Base-by-base conservation (phyloP, 441 rosid species). In the Rhodomyrtus psidioides region DNA sequence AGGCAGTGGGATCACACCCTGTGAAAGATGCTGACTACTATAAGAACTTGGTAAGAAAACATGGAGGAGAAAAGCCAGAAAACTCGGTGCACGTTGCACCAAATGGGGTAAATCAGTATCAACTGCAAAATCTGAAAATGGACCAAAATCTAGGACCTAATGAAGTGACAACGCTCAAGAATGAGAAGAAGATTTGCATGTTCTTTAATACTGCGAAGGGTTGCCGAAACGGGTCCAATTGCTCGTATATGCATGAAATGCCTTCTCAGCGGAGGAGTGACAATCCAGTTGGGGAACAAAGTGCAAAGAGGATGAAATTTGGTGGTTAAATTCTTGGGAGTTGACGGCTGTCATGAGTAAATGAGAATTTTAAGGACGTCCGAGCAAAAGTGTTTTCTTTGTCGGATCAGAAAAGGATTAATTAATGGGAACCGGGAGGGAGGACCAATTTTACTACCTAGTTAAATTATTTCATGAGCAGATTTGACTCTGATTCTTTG, bases 31-130 rank as follows among this genome's bases (percentile, higher is more conserved):
- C 85, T 55, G 86, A 89, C 90, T 92, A 93, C 90, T 75, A 92
- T 88, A 94, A 94, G 91, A 91, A 92, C 59, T 93, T 96, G 15
- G 93, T 94, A 24, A 93, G 92, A 91, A 90, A 91, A 89, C 97
- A 95, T 91, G 98, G 98, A 53, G 84, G 84, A 53, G 92, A 83
- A 53, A 89, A 84, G 89, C 86, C 86, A 82, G 91, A 91, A 84
- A 86, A 53, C 27, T 39, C 27, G 62, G 88, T 75, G 51, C 56
- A 27, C 85, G 44, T 88, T 34, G 24, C 84, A 27, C 84, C 89
- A 86, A 88, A 19, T 53, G 90, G 83, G 54, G 81, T 44, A 55
- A 70, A 81, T 83, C 83, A 84, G 57, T 89, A 90, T 86, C 76
- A 81, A 5, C 27, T 16, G 24, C 89, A 89, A 70, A 88, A 88